Conservation (phyloP, 371 early-diverging fungal genomes). For the Syncephalis plumigaleata region DNA sequence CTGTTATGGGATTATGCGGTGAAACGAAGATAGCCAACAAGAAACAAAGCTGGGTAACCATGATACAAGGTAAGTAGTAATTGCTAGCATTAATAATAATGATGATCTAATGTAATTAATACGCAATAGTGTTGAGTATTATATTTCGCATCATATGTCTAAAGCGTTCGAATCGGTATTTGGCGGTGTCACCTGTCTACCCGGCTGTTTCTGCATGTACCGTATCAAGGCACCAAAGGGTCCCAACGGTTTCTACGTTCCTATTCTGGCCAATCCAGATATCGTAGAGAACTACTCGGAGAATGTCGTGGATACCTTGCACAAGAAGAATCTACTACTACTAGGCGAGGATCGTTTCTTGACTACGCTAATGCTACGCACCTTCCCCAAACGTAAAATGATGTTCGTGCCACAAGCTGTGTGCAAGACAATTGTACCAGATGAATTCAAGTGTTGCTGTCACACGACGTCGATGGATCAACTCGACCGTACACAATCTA, state of each 20-base stretch:
- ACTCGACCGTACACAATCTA: slow-evolving; percentile 97
- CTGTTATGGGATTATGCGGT: slow-evolving; percentile 66
- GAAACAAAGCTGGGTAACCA: slow-evolving; percentile 62
- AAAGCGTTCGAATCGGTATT: slow-evolving; percentile 93
- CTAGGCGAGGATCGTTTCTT: slow-evolving; percentile 98
- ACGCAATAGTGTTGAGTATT: slow-evolving; percentile 65
- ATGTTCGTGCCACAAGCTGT: slow-evolving; percentile 94
- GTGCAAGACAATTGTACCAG: slow-evolving; percentile 96
- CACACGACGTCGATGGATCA: slow-evolving; percentile 98
- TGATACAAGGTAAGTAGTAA: slow-evolving; percentile 50
- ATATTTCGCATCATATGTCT: slow-evolving; percentile 80
- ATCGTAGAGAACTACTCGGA: slow-evolving; percentile 93
- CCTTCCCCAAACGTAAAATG: slow-evolving; percentile 93
- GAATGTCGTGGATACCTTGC: slow-evolving; percentile 92
- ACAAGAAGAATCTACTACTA: slow-evolving; percentile 94
- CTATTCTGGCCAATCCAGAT: slow-evolving; percentile 81
- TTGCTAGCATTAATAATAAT: background rate
- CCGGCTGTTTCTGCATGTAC: slow-evolving; percentile 96
- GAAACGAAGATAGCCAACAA: slow-evolving; percentile 85
- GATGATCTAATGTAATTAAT: background rate
- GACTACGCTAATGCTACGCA: slow-evolving; percentile 93
- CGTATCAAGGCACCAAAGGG: slow-evolving; percentile 72
- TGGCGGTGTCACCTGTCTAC: slow-evolving; percentile 91
- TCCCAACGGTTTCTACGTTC: slow-evolving; percentile 61
- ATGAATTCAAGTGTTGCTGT: slow-evolving; percentile 83